phyloP scores from a whole-genome alignment of 768 basidiomycete genomes.

The Botryobasidium botryosum region DNA sequence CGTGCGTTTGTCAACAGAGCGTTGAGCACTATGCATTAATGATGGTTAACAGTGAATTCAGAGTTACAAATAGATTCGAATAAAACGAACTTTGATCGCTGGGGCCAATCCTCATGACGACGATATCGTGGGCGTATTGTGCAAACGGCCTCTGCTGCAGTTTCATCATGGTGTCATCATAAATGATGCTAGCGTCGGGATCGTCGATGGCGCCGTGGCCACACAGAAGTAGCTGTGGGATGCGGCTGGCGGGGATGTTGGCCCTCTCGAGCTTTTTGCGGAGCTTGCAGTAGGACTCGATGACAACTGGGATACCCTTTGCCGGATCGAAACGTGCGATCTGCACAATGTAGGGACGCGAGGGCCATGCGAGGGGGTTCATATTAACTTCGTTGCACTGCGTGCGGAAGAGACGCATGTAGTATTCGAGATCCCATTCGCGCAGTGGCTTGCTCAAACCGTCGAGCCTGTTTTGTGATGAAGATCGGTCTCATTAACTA shows the following conservation, averaged over 20 bases:
- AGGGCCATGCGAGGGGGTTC: slow-evolving; percentile 60
- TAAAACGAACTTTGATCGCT: slow-evolving; percentile 57
- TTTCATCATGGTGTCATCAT: slow-evolving; percentile 23
- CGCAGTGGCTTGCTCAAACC: slow-evolving; percentile 58
- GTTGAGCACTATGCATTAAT: slow-evolving; percentile 49
- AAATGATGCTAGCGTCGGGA: slow-evolving; percentile 54
- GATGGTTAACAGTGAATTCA: background rate
- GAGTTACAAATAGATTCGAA: background rate
- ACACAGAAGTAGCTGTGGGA: slow-evolving; percentile 64
- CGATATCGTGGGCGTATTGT: slow-evolving; percentile 26
- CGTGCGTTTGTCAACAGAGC: slow-evolving; percentile 77
- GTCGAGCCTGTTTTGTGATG: slow-evolving; percentile 43
- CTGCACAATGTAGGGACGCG: slow-evolving; percentile 75
- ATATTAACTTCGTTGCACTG: slow-evolving; percentile 68
- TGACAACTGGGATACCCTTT: slow-evolving; percentile 66
- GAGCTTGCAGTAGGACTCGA: slow-evolving; percentile 78
- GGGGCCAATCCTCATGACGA: slow-evolving; percentile 68
- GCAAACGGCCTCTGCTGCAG: slow-evolving; percentile 8
- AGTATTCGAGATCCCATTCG: slow-evolving; percentile 43
- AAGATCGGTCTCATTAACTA: slow-evolving; percentile 9
- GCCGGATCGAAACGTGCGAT: slow-evolving; percentile 90
- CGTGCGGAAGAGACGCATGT: slow-evolving; percentile 76
- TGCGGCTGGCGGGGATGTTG: slow-evolving; percentile 30
- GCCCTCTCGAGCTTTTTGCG: slow-evolving; percentile 40
- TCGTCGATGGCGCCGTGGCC: slow-evolving; percentile 92